Evolutionary conservation across 768 basidiomycete genomes (phyloP), one percentile per base, ranked within the genome.

Genomic region (Obba rivulosa): DNA sequence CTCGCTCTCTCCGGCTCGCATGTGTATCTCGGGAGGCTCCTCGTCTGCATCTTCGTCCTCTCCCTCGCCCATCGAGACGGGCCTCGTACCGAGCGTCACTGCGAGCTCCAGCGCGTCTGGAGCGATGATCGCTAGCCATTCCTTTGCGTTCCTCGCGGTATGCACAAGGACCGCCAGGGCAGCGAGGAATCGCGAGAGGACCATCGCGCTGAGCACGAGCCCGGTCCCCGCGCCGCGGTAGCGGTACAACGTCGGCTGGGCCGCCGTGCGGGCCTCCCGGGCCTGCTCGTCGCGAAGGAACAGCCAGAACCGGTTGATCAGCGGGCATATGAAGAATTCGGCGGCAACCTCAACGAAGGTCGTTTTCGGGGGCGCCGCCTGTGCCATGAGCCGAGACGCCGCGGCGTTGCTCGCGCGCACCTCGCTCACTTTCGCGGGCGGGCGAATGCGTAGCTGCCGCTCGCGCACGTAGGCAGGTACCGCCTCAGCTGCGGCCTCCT

Each of bases 221-320:
- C 88, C 89, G 0, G 89, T 85, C 9, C 90, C 91, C 0, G 87
- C 80, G 1, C 86, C 80, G 14, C 76, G 75, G 58, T 89, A 91
- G 45, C 73, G 73, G 36, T 75, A 64, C 22, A 81, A 62, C n/a
- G 69, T 70, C 22, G 76, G 67, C n/a, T 72, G 72, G 35, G 75
- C 74, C 2, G 77, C 73, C 2, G 85, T 85, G 36, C 88, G 77
- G 44, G 80, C 77, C 59, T 92, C 87, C 34, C 90, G 76, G 2
- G 78, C 74, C 56, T 87, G 82, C 58, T 89, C 84, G 57, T 95
- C 92, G 7, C 88, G 80, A 39, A 96, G 78, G 68, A 94, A 91
- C n/a, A 76, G 61, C 93, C 93, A 99, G 67, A 98, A 96, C n/a
- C 85, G 80, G 57, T 93, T 87, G 67, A 97, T 78, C 45, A 98